Conservation (phyloP, 23 red algal species). For the Gracilariopsis chorda region DNA sequence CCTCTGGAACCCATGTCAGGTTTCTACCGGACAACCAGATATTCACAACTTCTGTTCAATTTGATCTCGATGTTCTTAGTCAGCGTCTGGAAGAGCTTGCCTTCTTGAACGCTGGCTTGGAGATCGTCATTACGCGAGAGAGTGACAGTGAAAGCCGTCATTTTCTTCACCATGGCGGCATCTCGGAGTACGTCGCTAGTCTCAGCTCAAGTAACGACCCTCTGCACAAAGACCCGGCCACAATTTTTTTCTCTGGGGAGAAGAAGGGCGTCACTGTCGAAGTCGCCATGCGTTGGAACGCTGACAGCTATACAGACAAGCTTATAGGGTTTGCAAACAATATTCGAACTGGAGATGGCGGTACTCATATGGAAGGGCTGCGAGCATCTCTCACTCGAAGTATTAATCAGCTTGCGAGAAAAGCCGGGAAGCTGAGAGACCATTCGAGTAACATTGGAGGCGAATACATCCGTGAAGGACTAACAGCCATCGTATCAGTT, state of each 20-base stretch:
- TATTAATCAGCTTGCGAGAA: conserved; percentile 78
- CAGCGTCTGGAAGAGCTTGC: conserved; percentile 90
- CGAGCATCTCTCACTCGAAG: conserved; percentile 78
- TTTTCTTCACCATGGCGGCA: conserved; percentile 70
- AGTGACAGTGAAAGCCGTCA: neutral
- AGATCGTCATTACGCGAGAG: conserved; percentile 75
- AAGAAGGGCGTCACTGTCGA: conserved; percentile 67
- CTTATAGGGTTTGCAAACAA: conserved; percentile 95
- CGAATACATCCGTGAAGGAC: conserved; percentile 93
- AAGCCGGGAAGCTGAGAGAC: conserved; percentile 72
- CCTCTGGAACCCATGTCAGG: conserved; percentile 71
- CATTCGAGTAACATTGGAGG: conserved; percentile 65
- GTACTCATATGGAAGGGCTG: conserved; percentile 92
- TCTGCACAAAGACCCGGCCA: conserved; percentile 45
- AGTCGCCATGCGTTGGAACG: conserved; percentile 88
- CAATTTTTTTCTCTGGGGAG: conserved; percentile 68
- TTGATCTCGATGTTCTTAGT: conserved; percentile 69
- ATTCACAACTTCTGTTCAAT: conserved; percentile 69
- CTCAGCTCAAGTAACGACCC: conserved; percentile 62
- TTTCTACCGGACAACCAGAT: conserved; percentile 87
- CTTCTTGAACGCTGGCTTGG: conserved; percentile 92
- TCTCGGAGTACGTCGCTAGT: conserved; percentile 80
- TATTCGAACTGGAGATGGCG: conserved; percentile 94
- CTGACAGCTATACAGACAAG: conserved; percentile 83
- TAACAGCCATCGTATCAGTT: conserved; percentile 92